phyloP scores from a whole-genome alignment of 2,329 filamentous ascomycete species.

The Byssochlamys sp. region DNA sequence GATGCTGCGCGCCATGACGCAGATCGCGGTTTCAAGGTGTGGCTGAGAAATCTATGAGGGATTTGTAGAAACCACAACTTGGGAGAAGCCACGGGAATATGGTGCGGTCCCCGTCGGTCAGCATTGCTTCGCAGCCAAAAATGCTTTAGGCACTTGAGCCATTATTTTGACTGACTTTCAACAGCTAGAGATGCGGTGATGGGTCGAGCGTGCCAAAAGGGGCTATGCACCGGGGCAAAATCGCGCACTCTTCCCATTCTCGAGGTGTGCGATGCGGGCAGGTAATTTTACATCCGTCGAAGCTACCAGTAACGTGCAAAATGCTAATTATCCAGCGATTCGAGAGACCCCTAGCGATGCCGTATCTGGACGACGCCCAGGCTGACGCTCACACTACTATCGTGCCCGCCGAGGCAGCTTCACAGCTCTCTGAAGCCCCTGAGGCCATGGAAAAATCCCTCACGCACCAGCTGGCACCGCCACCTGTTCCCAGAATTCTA shows the following conservation, averaged over 20 bases:
- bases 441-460: background rate
- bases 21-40: background rate
- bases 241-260: background rate
- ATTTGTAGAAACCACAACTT: background rate
- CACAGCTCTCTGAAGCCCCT: background rate
- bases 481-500: background rate
- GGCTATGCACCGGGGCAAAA: background rate
- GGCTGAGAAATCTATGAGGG: background rate
- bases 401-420: background rate
- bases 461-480: background rate
- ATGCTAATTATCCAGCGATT: background rate
- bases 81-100: background rate
- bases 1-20: background rate
- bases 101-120: background rate
- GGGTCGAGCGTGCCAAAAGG: background rate
- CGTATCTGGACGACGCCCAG: background rate
- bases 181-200: background rate
- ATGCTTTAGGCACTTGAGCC: background rate
- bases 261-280: background rate
- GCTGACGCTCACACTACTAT: background rate
- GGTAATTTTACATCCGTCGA: background rate
- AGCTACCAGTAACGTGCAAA: background rate
- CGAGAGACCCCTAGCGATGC: background rate
- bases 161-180: background rate
- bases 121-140: background rate